Evolutionary conservation across 805 yeast genomes (phyloP).

Genomic region (Metschnikowia rubicola): DNA sequence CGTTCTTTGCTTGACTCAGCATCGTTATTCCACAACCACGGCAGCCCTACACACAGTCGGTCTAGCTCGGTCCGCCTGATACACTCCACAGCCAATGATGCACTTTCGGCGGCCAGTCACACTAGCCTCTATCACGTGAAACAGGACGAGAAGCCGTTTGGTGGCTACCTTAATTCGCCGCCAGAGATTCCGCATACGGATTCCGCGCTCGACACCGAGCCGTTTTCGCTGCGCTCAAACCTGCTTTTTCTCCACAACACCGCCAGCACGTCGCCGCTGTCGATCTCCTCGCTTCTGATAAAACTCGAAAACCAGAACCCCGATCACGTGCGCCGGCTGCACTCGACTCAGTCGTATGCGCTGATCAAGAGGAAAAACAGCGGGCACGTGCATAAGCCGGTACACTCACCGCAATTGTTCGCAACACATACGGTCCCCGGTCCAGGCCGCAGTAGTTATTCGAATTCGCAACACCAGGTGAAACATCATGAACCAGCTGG

Average conservation of each 20-base stretch:
- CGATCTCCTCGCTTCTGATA: constrained; percentile 23
- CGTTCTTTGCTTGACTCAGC: no score
- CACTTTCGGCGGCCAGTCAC: neutral
- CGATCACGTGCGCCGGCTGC: constrained; percentile 11
- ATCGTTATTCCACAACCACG: neutral
- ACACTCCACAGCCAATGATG: neutral
- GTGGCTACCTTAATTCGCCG: neutral
- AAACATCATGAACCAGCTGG: no score
- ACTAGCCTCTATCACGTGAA: neutral
- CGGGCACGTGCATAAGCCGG: constrained; percentile 22
- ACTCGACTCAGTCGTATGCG: constrained; percentile 10
- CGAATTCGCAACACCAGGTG: no score
- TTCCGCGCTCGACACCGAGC: neutral
- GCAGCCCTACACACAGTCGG: neutral
- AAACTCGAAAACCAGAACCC: constrained; percentile 28
- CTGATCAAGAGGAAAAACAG: constrained; percentile 9
- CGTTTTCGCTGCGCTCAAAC: neutral
- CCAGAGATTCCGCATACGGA: neutral
- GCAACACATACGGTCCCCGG: neutral
- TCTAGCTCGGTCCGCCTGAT: neutral
- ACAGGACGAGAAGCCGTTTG: neutral
- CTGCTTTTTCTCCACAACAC: constrained; percentile 15
- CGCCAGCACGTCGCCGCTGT: constrained; percentile 16
- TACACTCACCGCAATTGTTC: neutral
- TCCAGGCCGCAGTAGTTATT: neutral